phyloP scores from a whole-genome alignment of 805 yeast species.

The Starmerella scarabaei region DNA sequence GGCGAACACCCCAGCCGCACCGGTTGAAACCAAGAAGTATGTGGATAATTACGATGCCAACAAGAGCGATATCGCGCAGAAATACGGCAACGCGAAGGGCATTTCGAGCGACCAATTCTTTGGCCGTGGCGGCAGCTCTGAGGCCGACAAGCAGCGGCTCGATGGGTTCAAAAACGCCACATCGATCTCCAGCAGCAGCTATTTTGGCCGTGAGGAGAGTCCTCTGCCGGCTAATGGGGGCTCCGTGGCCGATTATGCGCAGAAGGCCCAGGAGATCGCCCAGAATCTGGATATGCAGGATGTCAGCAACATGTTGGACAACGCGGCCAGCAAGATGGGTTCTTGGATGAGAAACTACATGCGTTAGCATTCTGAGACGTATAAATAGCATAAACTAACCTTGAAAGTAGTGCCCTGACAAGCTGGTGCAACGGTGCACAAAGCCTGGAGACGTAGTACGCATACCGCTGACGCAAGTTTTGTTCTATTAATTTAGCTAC shows the following conservation, averaged over 20 bases:
- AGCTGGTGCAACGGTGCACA: too few species aligned
- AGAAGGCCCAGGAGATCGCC: conserved; percentile 32
- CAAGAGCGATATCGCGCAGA: conserved; percentile 29
- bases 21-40: conserved; percentile 16
- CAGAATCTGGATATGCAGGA: conserved; percentile 84
- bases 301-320: conserved; percentile 81
- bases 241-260: conserved; percentile 21
- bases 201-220: conserved; percentile 69
- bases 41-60: conserved; percentile 37
- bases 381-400: too few species aligned
- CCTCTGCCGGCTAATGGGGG: conserved; percentile 24
- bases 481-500: too few species aligned
- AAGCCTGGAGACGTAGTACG: too few species aligned
- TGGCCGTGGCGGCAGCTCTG: conserved; percentile 77
- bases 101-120: conserved; percentile 92
- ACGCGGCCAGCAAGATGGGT: conserved; percentile 82
- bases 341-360: conserved; percentile 77
- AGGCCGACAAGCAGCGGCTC: conserved; percentile 56
- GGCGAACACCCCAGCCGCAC: conserved; percentile 18
- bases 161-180: conserved; percentile 76
- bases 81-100: conserved; percentile 82
- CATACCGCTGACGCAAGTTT: too few species aligned
- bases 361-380: conserved; percentile 5
- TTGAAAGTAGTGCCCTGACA: too few species aligned
- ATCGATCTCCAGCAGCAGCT: conserved; percentile 80